Percentiles rank a stretch among this genome's conserved stretches.
These are phyloP conservation scores for Nemania abortiva DNA, from an alignment of 2,329 filamentous ascomycete species.

Conservation along the genomic window DNA sequence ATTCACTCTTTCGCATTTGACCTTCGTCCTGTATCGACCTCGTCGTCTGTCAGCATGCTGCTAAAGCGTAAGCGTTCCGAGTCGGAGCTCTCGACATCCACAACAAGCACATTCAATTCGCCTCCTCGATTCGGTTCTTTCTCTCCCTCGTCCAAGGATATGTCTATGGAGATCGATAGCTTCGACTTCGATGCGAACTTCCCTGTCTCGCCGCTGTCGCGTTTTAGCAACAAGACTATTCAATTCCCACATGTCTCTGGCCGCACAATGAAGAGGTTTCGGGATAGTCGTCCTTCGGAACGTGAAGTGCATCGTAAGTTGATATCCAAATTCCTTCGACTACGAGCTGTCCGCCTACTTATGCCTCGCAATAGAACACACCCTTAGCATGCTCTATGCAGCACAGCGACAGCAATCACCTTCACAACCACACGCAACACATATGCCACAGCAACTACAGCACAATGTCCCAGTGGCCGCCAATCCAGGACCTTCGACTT, in stretches of 20 bases:
- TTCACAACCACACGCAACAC: slow-evolving; percentile 24
- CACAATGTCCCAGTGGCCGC: slow-evolving; percentile 33
- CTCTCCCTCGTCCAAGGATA: slow-evolving; percentile 43
- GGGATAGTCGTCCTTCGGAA: slow-evolving; percentile 69
- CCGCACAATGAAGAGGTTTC: slow-evolving; percentile 72
- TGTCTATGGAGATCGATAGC: slow-evolving; percentile 52
- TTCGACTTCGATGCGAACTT: slow-evolving; percentile 47
- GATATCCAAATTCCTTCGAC: slow-evolving; percentile 6
- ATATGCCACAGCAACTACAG: slow-evolving; percentile 25
- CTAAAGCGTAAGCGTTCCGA: slow-evolving; percentile 75
- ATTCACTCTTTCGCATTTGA: neutral
- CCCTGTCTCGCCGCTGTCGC: slow-evolving; percentile 46
- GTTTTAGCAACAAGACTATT: slow-evolving; percentile 41
- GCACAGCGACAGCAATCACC: slow-evolving; percentile 58
- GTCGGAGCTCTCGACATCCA: slow-evolving; percentile 66
- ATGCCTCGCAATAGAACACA: slow-evolving; percentile 60
- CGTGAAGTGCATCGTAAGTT: slow-evolving; percentile 66
- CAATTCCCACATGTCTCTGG: slow-evolving; percentile 59
- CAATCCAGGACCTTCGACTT: slow-evolving; percentile 19
- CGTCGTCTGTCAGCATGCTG: slow-evolving; percentile 56
- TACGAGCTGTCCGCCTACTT: slow-evolving; percentile 37
- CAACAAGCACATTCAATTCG: slow-evolving; percentile 60
- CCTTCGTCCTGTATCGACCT: neutral
- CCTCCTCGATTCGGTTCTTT: slow-evolving; percentile 49
- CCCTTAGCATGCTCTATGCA: slow-evolving; percentile 68